Conservation (phyloP, 1,284 basidiomycete species). For the Ganoderma lucidum region DNA sequence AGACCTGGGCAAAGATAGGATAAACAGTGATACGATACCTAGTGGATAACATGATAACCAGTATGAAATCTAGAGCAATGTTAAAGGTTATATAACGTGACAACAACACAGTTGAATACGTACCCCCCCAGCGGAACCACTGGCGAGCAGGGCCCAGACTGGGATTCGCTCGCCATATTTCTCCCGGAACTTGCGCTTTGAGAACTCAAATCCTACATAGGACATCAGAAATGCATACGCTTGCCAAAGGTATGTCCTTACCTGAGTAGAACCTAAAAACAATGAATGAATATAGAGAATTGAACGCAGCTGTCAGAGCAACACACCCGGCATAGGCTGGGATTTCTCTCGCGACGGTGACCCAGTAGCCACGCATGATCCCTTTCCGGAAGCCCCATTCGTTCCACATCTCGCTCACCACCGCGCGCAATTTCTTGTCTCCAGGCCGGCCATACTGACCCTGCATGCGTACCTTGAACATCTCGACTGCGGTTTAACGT, state of each 20-base stretch:
- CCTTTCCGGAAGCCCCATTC: slow-evolving; percentile 87
- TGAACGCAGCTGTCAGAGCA: background rate
- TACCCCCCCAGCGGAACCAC: slow-evolving; percentile 90
- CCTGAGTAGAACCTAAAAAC: slow-evolving; percentile 75
- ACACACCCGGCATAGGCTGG: slow-evolving; percentile 91
- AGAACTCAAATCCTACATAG: slow-evolving; percentile 81
- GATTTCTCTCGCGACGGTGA: slow-evolving; percentile 93
- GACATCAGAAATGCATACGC: slow-evolving; percentile 11
- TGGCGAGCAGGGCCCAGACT: slow-evolving; percentile 88
- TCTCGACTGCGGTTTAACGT: slow-evolving; percentile 63
- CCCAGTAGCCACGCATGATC: slow-evolving; percentile 97
- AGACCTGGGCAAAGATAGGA: background rate
- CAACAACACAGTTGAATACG: slow-evolving; percentile 37
- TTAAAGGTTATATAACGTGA: background rate
- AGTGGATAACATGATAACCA: slow-evolving; percentile 95
- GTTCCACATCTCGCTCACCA: slow-evolving; percentile 85
- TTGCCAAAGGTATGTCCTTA: slow-evolving; percentile 34
- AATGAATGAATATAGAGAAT: background rate
- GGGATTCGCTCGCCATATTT: slow-evolving; percentile 76
- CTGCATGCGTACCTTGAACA: slow-evolving; percentile 98
- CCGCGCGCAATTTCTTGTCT: slow-evolving; percentile 79
- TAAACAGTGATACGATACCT: slow-evolving; percentile 48
- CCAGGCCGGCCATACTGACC: slow-evolving; percentile 83
- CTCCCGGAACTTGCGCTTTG: slow-evolving; percentile 79
- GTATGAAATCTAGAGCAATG: slow-evolving; percentile 73